These are phyloP conservation scores for Extremus antarcticus DNA, from an alignment of 495 filamentous ascomycete species.

Conservation along the genomic window DNA sequence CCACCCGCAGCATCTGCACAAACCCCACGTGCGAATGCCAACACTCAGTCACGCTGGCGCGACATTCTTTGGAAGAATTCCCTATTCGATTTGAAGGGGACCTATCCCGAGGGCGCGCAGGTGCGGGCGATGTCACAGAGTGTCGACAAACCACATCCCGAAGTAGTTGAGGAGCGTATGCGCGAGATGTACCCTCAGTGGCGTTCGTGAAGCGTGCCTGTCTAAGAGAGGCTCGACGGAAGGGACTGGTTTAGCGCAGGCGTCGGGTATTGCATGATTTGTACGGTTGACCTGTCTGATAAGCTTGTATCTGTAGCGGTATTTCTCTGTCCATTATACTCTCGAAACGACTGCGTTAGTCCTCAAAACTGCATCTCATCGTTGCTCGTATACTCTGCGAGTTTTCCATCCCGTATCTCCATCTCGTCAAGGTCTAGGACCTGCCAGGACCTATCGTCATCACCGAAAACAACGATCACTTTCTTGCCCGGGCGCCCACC, in stretches of 20 bases:
- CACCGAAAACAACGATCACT: constrained; percentile 25
- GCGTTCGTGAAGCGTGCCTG: too few relatives aligned
- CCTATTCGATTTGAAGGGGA: neutral
- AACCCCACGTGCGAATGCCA: too few relatives aligned
- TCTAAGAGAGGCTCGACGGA: too few relatives aligned
- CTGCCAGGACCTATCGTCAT: constrained; percentile 23
- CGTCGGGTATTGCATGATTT: too few relatives aligned
- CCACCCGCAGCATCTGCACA: neutral
- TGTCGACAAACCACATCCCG: neutral
- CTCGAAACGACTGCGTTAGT: too few relatives aligned
- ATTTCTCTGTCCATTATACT: too few relatives aligned
- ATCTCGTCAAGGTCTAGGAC: constrained; percentile 26
- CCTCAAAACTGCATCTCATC: neutral
- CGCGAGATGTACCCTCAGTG: neutral
- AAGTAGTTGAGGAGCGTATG: neutral
- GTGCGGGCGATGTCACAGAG: neutral
- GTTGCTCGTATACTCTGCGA: too few relatives aligned
- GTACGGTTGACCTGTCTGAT: too few relatives aligned
- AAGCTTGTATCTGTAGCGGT: too few relatives aligned
- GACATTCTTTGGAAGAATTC: neutral
- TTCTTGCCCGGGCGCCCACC: constrained; percentile 24
- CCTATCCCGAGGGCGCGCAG: neutral
- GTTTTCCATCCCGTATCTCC: too few relatives aligned
- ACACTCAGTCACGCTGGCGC: neutral
- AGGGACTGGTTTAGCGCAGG: too few relatives aligned